Percentiles rank a stretch among this genome's conserved stretches.
Evolutionary conservation across 495 filamentous ascomycete species (phyloP).

Genomic region (Cetradonia linearis): DNA sequence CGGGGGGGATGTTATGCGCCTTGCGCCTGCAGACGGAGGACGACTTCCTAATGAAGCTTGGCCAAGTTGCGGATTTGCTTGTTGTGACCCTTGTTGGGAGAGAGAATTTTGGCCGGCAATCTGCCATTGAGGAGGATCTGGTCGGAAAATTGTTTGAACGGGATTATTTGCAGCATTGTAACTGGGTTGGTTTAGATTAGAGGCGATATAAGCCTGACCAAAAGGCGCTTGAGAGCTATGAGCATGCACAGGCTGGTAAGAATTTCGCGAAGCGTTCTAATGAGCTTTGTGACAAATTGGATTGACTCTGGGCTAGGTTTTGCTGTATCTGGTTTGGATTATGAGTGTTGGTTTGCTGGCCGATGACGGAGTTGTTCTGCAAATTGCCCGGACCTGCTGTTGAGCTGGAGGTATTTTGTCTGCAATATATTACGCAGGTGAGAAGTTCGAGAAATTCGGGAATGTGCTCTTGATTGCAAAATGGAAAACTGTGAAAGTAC

Average conservation of each 20-base stretch:
- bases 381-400: constrained; percentile 2
- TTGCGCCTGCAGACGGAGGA: neutral
- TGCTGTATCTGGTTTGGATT: constrained; percentile 2
- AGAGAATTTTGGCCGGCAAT: neutral
- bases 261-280: neutral
- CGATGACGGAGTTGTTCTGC: neutral
- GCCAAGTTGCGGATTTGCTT: too few relatives aligned
- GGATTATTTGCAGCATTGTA: neutral
- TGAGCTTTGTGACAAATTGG: neutral
- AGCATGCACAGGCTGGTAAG: neutral
- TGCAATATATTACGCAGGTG: constrained; percentile 1
- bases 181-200: neutral
- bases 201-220: constrained; percentile 5
- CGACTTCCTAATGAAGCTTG: neutral
- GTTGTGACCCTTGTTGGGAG: neutral
- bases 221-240: neutral
- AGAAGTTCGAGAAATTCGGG: neutral
- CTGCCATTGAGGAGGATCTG: neutral
- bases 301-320: neutral
- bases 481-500: neutral
- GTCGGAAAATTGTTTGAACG: neutral
- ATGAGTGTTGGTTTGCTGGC: neutral
- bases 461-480: neutral
- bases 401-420: constrained; percentile 11
- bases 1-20: constrained; percentile 1